These are phyloP conservation scores for Lactarius psammicola DNA, from an alignment of 768 basidiomycete species.

Conservation along the genomic window DNA sequence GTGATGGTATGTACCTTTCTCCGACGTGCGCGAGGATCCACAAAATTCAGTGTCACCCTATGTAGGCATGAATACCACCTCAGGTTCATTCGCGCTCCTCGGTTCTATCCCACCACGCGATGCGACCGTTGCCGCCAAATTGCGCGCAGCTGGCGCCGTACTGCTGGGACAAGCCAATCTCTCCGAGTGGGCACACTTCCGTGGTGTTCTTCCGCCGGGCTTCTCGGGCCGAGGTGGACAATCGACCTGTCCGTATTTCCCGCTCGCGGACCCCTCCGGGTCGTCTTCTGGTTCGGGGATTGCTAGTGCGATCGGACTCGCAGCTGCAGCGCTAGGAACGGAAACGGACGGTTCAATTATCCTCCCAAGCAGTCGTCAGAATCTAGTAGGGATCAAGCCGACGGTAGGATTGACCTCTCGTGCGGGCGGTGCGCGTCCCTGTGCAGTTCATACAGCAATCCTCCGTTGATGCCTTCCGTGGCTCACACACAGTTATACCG, in stretches of 20 bases:
- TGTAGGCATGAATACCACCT: conserved; percentile 41
- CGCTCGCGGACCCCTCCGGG: conserved; percentile 42
- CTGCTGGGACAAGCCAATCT: conserved; percentile 44
- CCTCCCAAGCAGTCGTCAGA: conserved; percentile 49
- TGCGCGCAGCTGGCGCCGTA: conserved; percentile 40
- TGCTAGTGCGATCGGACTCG: conserved; percentile 43
- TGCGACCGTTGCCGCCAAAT: conserved; percentile 35
- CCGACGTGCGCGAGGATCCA: conserved; percentile 29
- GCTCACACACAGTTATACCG: conserved; percentile 40
- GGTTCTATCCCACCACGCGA: conserved; percentile 38
- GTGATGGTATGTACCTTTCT: conserved; percentile 32
- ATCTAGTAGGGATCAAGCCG: conserved; percentile 58
- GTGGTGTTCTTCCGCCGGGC: conserved; percentile 41
- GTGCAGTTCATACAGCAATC: conserved; percentile 5
- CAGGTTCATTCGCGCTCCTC: conserved; percentile 39
- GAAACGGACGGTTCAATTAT: conserved; percentile 52
- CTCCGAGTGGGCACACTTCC: conserved; percentile 45
- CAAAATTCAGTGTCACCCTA: conserved; percentile 25
- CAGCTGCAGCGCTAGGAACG: conserved; percentile 44
- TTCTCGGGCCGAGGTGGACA: conserved; percentile 51
- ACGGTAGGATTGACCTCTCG: conserved; percentile 59
- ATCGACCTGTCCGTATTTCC: conserved; percentile 43
- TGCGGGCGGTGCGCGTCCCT: conserved; percentile 46
- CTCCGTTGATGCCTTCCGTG: not conserved
- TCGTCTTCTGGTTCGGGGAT: conserved; percentile 47